Conservation (phyloP, 2,329 filamentous ascomycete genomes). For the Cladosporium sphaerospermum region DNA sequence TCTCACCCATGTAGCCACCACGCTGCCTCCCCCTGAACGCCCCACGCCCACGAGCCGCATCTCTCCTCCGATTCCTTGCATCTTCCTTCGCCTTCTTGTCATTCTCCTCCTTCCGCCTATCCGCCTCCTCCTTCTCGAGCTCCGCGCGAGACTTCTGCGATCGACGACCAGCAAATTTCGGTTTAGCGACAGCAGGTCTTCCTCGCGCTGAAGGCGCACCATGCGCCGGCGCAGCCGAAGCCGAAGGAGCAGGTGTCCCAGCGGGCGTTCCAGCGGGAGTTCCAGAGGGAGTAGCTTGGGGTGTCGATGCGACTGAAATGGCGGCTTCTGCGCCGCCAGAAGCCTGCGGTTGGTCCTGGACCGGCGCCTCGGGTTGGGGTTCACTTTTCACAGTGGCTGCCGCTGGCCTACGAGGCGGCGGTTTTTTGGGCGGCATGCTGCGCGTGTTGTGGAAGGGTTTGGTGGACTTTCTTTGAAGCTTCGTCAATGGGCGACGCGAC, state of each 20-base stretch:
- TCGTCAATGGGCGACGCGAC: too few species aligned
- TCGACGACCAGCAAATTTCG: slow-evolving; percentile 39
- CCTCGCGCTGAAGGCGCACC: slow-evolving; percentile 10
- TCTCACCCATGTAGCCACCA: slow-evolving; percentile 39
- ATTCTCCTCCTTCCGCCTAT: slow-evolving; percentile 34
- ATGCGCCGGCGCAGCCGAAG: not conserved
- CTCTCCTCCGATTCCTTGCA: slow-evolving; percentile 20
- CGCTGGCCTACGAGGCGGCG: not conserved
- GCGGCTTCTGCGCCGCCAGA: slow-evolving; percentile 5
- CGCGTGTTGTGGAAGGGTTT: not conserved
- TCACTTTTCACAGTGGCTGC: slow-evolving; percentile 5
- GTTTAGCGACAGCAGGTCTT: slow-evolving; percentile 25
- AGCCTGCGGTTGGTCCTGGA: not conserved
- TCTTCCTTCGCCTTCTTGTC: slow-evolving; percentile 28
- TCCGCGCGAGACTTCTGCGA: slow-evolving; percentile 41
- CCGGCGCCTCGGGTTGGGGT: not conserved
- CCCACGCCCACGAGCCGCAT: slow-evolving; percentile 23
- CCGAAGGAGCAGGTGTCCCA: not conserved
- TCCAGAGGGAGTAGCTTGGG: slow-evolving; percentile 5
- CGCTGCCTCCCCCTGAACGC: slow-evolving; percentile 28
- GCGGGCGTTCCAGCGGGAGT: slow-evolving; percentile 9
- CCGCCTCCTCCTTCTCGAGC: slow-evolving; percentile 34
- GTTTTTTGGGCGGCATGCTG: slow-evolving; percentile 7
- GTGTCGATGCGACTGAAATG: slow-evolving; percentile 6
- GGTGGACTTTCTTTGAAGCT: too few species aligned